phyloP scores from a whole-genome alignment of 2,329 filamentous ascomycete species.

The Purpureocillium lavendulum region DNA sequence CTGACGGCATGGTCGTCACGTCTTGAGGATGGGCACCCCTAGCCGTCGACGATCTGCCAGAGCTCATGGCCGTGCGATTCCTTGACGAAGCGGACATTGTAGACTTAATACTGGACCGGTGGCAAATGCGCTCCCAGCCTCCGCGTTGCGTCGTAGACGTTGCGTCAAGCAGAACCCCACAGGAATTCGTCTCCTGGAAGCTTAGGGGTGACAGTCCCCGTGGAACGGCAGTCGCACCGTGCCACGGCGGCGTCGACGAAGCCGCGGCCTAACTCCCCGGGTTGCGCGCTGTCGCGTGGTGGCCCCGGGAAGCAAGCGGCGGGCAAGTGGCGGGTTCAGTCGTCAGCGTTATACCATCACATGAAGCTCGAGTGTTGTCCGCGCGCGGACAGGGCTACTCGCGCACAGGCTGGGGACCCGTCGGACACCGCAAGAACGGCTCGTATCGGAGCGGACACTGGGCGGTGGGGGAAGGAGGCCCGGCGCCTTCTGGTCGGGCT shows the following conservation, averaged over 20 bases:
- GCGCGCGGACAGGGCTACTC: conserved; percentile 16
- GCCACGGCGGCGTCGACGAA: conserved; percentile 22
- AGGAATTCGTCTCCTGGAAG: conserved; percentile 8
- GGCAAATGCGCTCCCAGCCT: neutral
- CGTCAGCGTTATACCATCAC: conserved; percentile 24
- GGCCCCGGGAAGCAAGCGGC: no score
- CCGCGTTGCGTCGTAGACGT: conserved; percentile 9
- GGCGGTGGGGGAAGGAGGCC: conserved; percentile 8
- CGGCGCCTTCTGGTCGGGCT: conserved; percentile 8
- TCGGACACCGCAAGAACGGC: no score
- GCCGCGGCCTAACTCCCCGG: conserved; percentile 16
- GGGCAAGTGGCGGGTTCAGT: conserved; percentile 10
- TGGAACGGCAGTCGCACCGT: conserved; percentile 32
- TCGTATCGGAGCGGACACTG: neutral
- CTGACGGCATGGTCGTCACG: conserved; percentile 41
- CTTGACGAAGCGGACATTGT: conserved; percentile 46
- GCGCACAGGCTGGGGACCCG: neutral
- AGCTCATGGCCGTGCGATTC: conserved; percentile 52
- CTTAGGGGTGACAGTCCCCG: conserved; percentile 15
- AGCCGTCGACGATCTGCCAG: conserved; percentile 44
- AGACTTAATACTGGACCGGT: conserved; percentile 24
- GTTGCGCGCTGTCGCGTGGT: conserved; percentile 10
- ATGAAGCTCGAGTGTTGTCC: conserved; percentile 23
- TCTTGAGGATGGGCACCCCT: conserved; percentile 35
- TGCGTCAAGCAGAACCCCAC: conserved; percentile 12